Percentiles rank a stretch among this genome's conserved stretches.
Evolutionary conservation across 2,329 filamentous ascomycete genomes (phyloP).

Genomic region (Zymoseptoria brevis): DNA sequence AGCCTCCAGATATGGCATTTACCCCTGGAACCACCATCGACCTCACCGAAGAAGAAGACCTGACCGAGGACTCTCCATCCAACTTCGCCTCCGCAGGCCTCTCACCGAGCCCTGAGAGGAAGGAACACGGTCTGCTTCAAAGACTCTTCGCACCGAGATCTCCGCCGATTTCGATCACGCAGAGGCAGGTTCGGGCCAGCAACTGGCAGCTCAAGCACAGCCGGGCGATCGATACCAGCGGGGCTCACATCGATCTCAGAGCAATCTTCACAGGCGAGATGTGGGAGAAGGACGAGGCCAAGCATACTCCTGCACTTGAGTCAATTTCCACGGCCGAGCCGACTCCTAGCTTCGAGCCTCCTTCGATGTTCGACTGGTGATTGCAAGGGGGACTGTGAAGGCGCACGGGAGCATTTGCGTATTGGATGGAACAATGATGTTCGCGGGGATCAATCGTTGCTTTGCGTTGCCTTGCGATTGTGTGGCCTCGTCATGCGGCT

Average conservation of each 20-base stretch:
- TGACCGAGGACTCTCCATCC: not conserved
- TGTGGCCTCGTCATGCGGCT: not conserved
- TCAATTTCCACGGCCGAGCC: not conserved
- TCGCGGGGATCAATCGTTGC: no score
- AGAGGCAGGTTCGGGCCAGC: not conserved
- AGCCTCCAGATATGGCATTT: no score
- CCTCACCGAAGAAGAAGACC: not conserved
- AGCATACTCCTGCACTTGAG: not conserved
- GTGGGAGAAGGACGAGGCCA: not conserved
- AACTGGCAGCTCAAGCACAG: not conserved
- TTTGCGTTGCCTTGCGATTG: not conserved
- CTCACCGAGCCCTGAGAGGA: not conserved
- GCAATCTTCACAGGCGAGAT: not conserved
- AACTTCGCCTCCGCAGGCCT: not conserved
- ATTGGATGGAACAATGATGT: not conserved
- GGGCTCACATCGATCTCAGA: not conserved
- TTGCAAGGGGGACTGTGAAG: no score
- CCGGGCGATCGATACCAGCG: not conserved
- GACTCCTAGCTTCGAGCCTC: not conserved
- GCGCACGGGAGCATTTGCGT: not conserved
- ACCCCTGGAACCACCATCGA: no score
- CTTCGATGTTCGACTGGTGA: not conserved
- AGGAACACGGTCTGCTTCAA: not conserved
- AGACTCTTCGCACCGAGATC: not conserved
- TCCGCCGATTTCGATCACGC: not conserved